Evolutionary conservation across 192 early-diverging fungal species (phyloP), one percentile per base, ranked within the genome.

Genomic region (Backusella mclennaniae): DNA sequence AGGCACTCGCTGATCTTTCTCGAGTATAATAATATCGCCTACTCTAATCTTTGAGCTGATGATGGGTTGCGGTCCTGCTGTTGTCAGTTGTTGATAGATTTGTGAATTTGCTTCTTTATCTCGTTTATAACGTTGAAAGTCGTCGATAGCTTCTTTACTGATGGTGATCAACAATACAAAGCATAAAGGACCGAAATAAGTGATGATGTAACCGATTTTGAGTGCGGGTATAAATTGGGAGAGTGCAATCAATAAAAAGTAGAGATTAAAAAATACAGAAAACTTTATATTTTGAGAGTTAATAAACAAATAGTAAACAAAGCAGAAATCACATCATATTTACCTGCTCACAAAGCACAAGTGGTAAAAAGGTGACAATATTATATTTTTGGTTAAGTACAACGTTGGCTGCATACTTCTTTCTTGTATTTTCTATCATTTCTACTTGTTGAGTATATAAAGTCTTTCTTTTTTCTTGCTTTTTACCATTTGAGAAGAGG

Each of bases 231-330:
- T 88, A 78, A 99, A 91, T 85, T 99, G 97, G 46, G 96, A 97
- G 52, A 97, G 76, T 3, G 95, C 94, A 12, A 98, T 95, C 9
- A 97, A 84, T 71, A 98, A 82, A 78, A 98, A 98, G 78, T 98
- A 98, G 69, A 97, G 74, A 82, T 98, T 97, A 85, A 97, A 96
- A 77, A 98, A 97, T 75, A 95, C 93, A 81, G 94, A 94, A 87
- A 98, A 98, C 93, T 95, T 31, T 44, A 36, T 36, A 66, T 19
- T 31, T 44, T 14, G 67, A 49, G 41, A 14, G 66, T 23, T 26
- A 68, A 70, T 26, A 67, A 29, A 75, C 35, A 82, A 26, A 59
- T 0, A 38, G 42, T 67, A 21, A 77, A 44, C 12, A 17, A 46
- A 44, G 41, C 21, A 26, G n/a, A 35, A 19, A 6, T 59, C 1